These are phyloP conservation scores for Volutella citrinella DNA, from an alignment of 2,329 filamentous ascomycete species.

Conservation along the genomic window DNA sequence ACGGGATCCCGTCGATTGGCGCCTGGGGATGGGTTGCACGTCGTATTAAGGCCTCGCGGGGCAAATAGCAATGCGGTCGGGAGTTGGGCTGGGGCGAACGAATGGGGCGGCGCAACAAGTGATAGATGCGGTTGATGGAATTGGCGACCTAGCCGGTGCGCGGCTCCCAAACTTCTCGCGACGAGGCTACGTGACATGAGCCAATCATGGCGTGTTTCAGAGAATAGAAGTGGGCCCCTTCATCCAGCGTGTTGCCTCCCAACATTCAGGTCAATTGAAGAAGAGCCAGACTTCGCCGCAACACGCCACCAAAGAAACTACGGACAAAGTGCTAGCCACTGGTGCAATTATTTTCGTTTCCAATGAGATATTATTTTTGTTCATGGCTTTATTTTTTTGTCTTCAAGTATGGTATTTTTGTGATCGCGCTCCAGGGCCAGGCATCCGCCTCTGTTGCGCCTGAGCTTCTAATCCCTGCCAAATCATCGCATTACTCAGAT, in stretches of 20 bases:
- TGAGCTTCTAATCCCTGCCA: too few relatives aligned
- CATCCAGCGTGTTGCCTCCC: too few relatives aligned
- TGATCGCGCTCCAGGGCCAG: too few relatives aligned
- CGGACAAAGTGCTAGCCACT: too few relatives aligned
- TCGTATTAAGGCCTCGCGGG: neutral
- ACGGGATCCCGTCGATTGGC: slow-evolving; percentile 17
- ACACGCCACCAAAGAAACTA: too few relatives aligned
- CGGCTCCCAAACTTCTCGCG: slow-evolving; percentile 38
- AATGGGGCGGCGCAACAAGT: slow-evolving; percentile 21
- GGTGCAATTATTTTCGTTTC: too few relatives aligned
- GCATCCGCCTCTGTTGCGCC: too few relatives aligned
- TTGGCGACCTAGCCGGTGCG: slow-evolving; percentile 19
- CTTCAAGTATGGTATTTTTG: slow-evolving; percentile 12
- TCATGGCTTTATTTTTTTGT: slow-evolving; percentile 1
- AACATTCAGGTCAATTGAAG: too few relatives aligned
- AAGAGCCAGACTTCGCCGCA: too few relatives aligned
- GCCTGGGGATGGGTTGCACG: slow-evolving; percentile 6
- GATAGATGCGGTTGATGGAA: slow-evolving; percentile 18
- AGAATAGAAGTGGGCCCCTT: slow-evolving; percentile 20
- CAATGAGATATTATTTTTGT: neutral
- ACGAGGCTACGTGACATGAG: slow-evolving; percentile 26
- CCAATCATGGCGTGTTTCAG: slow-evolving; percentile 23
- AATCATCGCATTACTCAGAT: too few relatives aligned
- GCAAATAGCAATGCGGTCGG: too few relatives aligned
- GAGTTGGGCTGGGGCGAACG: slow-evolving; percentile 9